Base-by-base conservation (phyloP, 1,139 yeast genomes). In the Blastobotrys aristatus region DNA sequence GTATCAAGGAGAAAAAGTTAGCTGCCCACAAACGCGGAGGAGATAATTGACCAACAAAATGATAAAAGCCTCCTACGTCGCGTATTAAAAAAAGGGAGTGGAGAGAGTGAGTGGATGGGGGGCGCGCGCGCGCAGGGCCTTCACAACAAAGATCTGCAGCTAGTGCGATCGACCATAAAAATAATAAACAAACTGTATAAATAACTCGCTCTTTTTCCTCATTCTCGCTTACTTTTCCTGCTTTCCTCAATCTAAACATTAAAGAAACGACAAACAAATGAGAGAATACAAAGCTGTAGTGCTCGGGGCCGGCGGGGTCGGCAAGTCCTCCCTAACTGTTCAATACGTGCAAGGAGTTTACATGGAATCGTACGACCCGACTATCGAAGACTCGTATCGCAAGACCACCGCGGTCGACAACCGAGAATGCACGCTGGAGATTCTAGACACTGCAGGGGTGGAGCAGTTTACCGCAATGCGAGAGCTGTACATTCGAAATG, bases 261-360 rank as follows among this genome's bases (percentile, higher is more conserved):
- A 24, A 24, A 5, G 27, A 24, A 10, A 24, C 27, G 27, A 24
- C 27, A 24, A 24, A 5, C 27, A 24, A 5, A 41, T 32, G 40
- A 41, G 30, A 35, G 71, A 67, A 42, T 89, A 84, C 67, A 87
- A 89, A 63, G 69, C 92, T 53, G 97, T 88, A 17, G 96, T 92
- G 47, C 94, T 92, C 43, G 98, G 98, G 48, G 96, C 97, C 30
- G 97, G 97, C 64, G 96, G 96, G 67, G 97, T 89, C 50, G 98
- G 98, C 70, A 92, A 92, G 68, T 84, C 95, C 20, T 96, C 97
- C 11, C 71, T 90, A 54, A 89, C 97, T 7, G 65, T 66, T 24
- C 67, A 65, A 49, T 67, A 57, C 48, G 65, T 64, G 5, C 65
- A 64, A 44, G 59, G 59, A 16, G 57, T 60, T 5, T 90, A 88